Evolutionary conservation across 225 moss, liverwort and hornwort species (phyloP).

Genomic region (Takakia lepidozioides): DNA sequence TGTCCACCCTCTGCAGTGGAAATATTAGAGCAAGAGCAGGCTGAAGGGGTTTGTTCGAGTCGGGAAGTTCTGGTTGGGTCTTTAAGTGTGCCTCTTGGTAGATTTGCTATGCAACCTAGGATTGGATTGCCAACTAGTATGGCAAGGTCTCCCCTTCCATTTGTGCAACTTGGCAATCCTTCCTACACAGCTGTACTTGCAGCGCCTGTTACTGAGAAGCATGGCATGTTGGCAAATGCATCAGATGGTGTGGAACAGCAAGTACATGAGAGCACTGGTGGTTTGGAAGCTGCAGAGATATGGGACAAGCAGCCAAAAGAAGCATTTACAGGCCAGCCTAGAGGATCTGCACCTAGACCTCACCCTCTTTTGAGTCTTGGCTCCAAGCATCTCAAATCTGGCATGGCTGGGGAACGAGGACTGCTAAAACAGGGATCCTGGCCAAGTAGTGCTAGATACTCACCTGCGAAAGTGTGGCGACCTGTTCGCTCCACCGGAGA

Average conservation of each 20-base stretch:
- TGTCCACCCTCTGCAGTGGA: not conserved
- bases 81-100: conserved; percentile 52
- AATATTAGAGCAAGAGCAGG: not conserved
- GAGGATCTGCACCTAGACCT: not conserved
- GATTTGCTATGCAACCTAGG: conserved; percentile 26
- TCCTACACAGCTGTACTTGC: conserved; percentile 20
- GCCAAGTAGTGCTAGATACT: conserved; percentile 27
- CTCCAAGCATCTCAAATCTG: conserved; percentile 18
- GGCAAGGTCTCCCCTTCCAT: not conserved
- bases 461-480: conserved; percentile 74
- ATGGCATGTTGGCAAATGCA: not conserved
- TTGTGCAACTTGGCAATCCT: conserved; percentile 5
- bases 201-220: conserved; percentile 4
- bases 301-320: conserved; percentile 5
- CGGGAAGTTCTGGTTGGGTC: conserved; percentile 69
- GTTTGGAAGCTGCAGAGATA: not conserved
- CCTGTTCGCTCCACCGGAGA: conserved; percentile 6
- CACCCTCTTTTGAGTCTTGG: conserved; percentile 10
- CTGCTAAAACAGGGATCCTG: conserved; percentile 32
- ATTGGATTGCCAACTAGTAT: not conserved
- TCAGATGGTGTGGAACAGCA: too few species aligned
- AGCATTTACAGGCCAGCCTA: conserved; percentile 3
- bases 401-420: conserved; percentile 16
- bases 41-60: not conserved
- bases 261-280: not conserved